These are phyloP conservation scores for Aspergillus melleus DNA, from an alignment of 2,329 filamentous ascomycete species.

Conservation along the genomic window DNA sequence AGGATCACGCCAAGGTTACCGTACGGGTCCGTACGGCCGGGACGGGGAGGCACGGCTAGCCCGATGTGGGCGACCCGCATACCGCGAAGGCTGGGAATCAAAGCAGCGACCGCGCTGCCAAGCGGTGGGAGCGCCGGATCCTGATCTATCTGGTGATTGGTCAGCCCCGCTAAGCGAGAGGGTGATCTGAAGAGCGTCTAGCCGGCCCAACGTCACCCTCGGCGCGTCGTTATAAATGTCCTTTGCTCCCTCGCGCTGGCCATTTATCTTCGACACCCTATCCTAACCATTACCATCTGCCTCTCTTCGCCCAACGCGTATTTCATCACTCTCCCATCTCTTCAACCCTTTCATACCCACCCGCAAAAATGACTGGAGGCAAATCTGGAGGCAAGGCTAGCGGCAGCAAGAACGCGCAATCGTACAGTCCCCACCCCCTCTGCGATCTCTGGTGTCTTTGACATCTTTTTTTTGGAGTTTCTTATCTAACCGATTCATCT, in stretches of 20 bases:
- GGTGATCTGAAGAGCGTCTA: conserved; percentile 48
- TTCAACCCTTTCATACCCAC: conserved; percentile 15
- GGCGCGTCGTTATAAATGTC: conserved; percentile 46
- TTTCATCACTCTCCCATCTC: neutral
- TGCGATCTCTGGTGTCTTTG: conserved; percentile 11
- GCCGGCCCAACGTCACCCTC: conserved; percentile 44
- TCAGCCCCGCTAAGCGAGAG: conserved; percentile 41
- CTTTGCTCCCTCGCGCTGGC: conserved; percentile 35
- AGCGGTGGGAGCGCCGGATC: conserved; percentile 16
- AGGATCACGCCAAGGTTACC: conserved; percentile 18
- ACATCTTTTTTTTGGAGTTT: no score
- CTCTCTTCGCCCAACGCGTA: neutral
- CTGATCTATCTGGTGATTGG: conserved; percentile 45
- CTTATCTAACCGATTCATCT: conserved; percentile 40
- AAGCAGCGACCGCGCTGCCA: conserved; percentile 8
- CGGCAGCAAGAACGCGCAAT: conserved; percentile 98
- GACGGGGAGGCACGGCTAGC: conserved; percentile 20
- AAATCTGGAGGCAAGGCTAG: conserved; percentile 99
- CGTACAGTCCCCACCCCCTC: conserved; percentile 63
- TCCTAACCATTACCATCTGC: conserved; percentile 15
- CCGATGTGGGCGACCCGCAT: conserved; percentile 23
- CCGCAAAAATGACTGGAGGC: conserved; percentile 97
- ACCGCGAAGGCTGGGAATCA: conserved; percentile 10
- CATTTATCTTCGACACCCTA: conserved; percentile 31
- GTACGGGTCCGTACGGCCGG: conserved; percentile 18